Base-by-base conservation (phyloP, 2,329 filamentous ascomycete genomes). In the Ceratocystis albifundus region DNA sequence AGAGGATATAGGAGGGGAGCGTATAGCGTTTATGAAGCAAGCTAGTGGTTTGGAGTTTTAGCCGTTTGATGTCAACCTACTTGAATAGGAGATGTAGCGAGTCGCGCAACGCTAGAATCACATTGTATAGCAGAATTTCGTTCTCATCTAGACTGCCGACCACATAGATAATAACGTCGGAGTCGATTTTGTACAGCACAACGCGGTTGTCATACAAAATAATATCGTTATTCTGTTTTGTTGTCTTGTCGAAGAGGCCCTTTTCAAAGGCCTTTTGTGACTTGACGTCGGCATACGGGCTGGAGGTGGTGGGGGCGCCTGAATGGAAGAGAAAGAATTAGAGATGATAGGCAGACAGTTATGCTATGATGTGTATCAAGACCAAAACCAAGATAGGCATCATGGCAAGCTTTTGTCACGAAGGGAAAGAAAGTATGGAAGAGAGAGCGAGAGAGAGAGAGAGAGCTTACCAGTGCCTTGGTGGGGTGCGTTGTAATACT, bases 211-310 rank as follows among this genome's bases (percentile, higher is more conserved):
- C 94, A 78, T 96, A 97, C 66, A 99, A 85, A 71, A 99, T 95
- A 72, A 99, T 94, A 78, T 97, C 94, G 72, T 88, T 90, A 15
- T 85, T 92, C 79, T 95, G 90, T 81, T 97, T 99, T 71, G 89
- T 88, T 17, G 94, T 97, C 83, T 99, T 97, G 73, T 96, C 88
- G 68, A 96, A 79, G 48, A 99, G 83, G 4, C 92, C 94, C 80
- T 96, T 96, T 77, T 99, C 94, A 74, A 99, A 99, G 1, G 89
- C 84, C 77, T 95, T 96, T 78, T 99, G 94, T 72, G 95, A 86
- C 80, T 96, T 96, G 66, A 94, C 78, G 67, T 90, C 90, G 68
- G 89, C 81, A 77, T 96, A 97, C 25, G 92, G 90, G 74, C 88
- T 90, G 71, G 77, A 78, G 64, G 82, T 67, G 61, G 66, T 64